A percentile compares a stretch with the other conserved stretches of the same genome.
Conservation (phyloP, 2,329 filamentous ascomycete genomes). For the Trichophyton rubrum region DNA sequence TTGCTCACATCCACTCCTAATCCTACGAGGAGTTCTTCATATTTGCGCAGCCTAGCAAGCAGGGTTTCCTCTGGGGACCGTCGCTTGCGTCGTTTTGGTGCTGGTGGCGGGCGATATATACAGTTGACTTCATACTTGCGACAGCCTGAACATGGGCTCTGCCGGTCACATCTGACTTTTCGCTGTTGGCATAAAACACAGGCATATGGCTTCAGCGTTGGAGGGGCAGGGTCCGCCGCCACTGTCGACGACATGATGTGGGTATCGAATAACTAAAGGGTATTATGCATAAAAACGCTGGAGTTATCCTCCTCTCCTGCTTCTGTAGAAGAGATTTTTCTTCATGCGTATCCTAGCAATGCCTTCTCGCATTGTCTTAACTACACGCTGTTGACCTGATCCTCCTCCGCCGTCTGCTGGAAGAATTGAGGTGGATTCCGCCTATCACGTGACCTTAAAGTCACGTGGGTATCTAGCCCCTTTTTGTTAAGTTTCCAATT, state of each 20-base stretch:
- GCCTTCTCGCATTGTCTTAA: not conserved
- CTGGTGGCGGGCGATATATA: slow-evolving; percentile 19
- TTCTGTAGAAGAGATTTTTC: not conserved
- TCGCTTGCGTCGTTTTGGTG: not conserved
- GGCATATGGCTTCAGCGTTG: slow-evolving; percentile 15
- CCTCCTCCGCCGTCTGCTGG: no score
- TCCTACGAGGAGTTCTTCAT: slow-evolving; percentile 1
- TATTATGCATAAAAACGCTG: not conserved
- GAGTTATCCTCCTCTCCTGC: not conserved
- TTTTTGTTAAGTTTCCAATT: no score
- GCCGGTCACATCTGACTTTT: slow-evolving; percentile 63
- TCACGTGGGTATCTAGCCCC: no score
- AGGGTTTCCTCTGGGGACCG: not conserved
- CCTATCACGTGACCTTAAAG: no score
- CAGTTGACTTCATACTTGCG: slow-evolving; percentile 51
- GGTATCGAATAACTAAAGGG: not conserved
- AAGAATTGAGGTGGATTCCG: no score
- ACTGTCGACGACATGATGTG: not conserved
- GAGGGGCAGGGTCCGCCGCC: not conserved
- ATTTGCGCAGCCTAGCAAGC: not conserved
- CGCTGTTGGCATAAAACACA: slow-evolving; percentile 65
- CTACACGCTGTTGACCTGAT: no score
- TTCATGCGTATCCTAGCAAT: not conserved
- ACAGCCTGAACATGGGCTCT: slow-evolving; percentile 59
- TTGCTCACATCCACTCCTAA: not conserved